Evolutionary conservation across 2,329 filamentous ascomycete genomes (phyloP).

Genomic region (Drechslerella coelobrocha): DNA sequence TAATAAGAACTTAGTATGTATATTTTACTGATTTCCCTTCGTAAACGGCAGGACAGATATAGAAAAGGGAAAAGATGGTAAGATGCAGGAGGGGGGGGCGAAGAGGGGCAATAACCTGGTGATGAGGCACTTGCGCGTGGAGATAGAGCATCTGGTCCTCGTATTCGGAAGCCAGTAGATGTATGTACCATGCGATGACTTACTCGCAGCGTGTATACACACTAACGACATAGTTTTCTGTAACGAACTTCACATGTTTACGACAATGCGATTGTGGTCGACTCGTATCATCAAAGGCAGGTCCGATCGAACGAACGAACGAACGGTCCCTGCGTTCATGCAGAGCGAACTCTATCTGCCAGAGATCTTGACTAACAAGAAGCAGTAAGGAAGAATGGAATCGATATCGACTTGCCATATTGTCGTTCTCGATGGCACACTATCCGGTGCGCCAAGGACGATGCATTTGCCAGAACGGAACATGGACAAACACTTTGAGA

Average conservation of each 20-base stretch:
- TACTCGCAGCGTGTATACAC: no score
- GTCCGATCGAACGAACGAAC: neutral
- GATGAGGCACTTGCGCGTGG: neutral
- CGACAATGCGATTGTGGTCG: neutral
- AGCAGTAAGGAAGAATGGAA: neutral
- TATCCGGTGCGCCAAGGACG: no score
- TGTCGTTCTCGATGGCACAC: no score
- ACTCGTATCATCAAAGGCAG: no score
- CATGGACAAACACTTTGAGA: no score
- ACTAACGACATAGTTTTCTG: no score
- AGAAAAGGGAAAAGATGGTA: neutral
- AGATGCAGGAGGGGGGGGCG: neutral
- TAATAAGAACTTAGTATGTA: no score
- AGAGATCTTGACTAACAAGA: neutral
- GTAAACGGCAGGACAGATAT: constrained; percentile 2
- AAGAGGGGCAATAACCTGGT: neutral
- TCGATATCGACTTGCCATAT: no score
- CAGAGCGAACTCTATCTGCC: neutral
- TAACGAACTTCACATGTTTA: constrained; percentile 3
- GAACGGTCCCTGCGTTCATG: constrained; percentile 2
- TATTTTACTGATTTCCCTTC: neutral
- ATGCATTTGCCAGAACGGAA: no score
- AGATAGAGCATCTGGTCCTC: neutral
- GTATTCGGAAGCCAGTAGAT: neutral
- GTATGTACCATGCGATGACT: no score